Evolutionary conservation across 352 stramenopile genomes (phyloP).

Genomic region (Pythium myriotylum): DNA sequence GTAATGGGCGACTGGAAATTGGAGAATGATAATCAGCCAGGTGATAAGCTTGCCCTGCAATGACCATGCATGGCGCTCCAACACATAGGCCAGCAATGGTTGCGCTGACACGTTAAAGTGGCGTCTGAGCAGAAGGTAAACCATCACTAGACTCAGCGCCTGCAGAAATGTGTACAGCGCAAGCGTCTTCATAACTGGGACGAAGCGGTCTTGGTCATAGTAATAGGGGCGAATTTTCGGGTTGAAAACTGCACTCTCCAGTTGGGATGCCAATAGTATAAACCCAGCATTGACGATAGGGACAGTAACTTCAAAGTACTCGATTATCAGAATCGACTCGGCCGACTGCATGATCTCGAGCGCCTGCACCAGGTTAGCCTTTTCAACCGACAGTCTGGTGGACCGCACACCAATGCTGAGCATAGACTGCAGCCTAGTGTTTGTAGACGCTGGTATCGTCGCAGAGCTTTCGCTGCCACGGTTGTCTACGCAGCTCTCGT

Average conservation of each 20-base stretch:
- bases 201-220: not conserved
- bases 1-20: constrained; percentile 26
- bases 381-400: too few relatives aligned
- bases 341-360: constrained; percentile 8
- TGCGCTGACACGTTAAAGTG: constrained; percentile 15
- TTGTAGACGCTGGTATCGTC: too few relatives aligned
- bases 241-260: constrained; percentile 23
- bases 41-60: constrained; percentile 23
- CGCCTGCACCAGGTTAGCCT: constrained; percentile 1
- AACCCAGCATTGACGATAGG: constrained; percentile 16
- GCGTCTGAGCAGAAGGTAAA: constrained; percentile 3
- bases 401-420: too few relatives aligned
- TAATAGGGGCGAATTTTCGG: constrained; percentile 8
- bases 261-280: constrained; percentile 6
- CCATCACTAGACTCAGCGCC: constrained; percentile 3
- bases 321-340: constrained; percentile 25
- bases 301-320: constrained; percentile 25
- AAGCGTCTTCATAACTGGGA: not conserved
- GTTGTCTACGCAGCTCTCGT: too few relatives aligned
- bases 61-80: constrained; percentile 19
- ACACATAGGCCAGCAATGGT: constrained; percentile 15
- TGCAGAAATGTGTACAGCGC: constrained; percentile 14
- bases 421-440: too few relatives aligned
- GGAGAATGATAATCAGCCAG: constrained; percentile 22
- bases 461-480: too few relatives aligned